Base-by-base conservation (phyloP, 2,329 filamentous ascomycete genomes). In the Pseudopyrenochaeta lycopersici region DNA sequence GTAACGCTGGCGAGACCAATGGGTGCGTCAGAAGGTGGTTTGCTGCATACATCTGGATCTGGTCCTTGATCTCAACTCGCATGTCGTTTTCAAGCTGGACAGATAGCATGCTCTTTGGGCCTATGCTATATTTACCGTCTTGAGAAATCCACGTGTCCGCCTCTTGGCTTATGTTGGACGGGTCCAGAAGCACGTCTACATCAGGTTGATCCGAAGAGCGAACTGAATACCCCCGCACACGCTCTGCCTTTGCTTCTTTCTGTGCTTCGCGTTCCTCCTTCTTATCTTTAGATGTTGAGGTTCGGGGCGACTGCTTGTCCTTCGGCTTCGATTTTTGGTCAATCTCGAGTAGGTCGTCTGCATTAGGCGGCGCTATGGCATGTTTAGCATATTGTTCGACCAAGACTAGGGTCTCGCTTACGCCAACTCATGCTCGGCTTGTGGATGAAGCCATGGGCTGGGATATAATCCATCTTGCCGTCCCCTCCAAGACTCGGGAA, bases 391-490 rank as follows among this genome's bases (percentile, higher is more conserved):
- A 12, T 2, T 3, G 5, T 1, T 12, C 11, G 11, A 7, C 4
- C 10, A 18, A 31, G 39, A 4, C 18, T 6, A 2, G 7, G 23
- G 23, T 27, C 9, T 27, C 23, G 62, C 68, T 60, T 63, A 72
- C 70, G 95, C 95, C 95, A 99, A n/a, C 90, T 87, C 49, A 85
- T 81, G 0, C 92, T 97, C 0, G 94, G 95, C 66, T 90, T 92
- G 65, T 98, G 92, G 60, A 96, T 88, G 67, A 99, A 98, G 0
- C 95, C 95, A 63, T 89, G 84, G 1, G 88, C 78, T 4, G 95
- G 95, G 30, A 99, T 94, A 66, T 97, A 98, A 72, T 99, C 95
- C 45, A 91, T 77, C 1, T 86, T 85, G 44, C 85, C 87, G 35
- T 92, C 86, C 4, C 82, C 85, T 2, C 86, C 84, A n/a, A 97